A percentile compares a stretch with the other conserved stretches of the same genome.
Conservation (phyloP, 495 filamentous ascomycete genomes). For the Xylaria telfairii region DNA sequence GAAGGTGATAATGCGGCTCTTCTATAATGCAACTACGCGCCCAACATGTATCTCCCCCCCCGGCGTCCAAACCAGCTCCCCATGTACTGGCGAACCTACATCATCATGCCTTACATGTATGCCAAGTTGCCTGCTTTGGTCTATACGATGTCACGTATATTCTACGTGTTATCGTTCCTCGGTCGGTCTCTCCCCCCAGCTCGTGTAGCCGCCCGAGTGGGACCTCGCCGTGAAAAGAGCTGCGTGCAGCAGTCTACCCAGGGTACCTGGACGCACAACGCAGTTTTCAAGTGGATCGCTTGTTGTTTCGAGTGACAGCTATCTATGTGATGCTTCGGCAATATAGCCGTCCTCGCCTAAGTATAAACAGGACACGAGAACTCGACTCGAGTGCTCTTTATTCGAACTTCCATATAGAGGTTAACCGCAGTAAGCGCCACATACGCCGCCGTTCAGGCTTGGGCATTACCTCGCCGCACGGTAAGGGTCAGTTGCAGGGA, state of each 20-base stretch:
- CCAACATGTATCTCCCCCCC: conserved; percentile 7
- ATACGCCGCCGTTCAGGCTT: background rate
- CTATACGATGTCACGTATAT: conserved; percentile 24
- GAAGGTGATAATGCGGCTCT: conserved; percentile 24
- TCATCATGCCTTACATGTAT: conserved; percentile 18
- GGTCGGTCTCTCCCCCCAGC: conserved; percentile 5
- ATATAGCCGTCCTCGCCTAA: conserved; percentile 14
- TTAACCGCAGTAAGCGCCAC: conserved; percentile 20
- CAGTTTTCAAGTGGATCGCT: conserved; percentile 8
- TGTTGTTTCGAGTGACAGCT: conserved; percentile 7
- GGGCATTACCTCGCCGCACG: background rate
- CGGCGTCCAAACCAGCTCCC: conserved; percentile 3
- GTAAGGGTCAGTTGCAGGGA: conserved; percentile 17
- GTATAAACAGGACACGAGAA: background rate
- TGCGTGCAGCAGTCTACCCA: conserved; percentile 15
- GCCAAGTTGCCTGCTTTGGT: conserved; percentile 20
- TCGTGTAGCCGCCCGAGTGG: conserved; percentile 24
- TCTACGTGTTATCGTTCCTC: conserved; percentile 22
- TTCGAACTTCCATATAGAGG: background rate
- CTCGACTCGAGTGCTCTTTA: background rate
- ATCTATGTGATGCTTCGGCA: conserved; percentile 14
- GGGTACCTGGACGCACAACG: conserved; percentile 13
- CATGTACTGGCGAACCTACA: conserved; percentile 10
- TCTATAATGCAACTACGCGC: conserved; percentile 24
- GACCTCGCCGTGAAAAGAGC: conserved; percentile 15